Base-by-base conservation (phyloP, 1,139 yeast genomes). In the Blastobotrys proliferans region DNA sequence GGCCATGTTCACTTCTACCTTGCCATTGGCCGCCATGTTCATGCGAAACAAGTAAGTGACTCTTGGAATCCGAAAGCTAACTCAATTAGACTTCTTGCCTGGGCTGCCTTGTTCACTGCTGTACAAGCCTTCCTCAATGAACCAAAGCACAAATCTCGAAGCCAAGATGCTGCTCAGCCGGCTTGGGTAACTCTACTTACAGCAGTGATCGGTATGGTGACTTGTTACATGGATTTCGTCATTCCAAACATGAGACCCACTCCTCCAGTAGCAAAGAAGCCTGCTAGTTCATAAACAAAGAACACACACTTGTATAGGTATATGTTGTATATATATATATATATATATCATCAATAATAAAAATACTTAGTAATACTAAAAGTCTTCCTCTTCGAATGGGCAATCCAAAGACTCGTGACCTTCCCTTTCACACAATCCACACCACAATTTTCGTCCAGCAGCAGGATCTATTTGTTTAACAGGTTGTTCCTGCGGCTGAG, bases 381-480 rank as follows among this genome's bases (percentile, higher is more conserved):
- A 44, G 13, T 44, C 47, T 51, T 77, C 77, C 51, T 77, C 77
- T 55, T 84, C 95, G 57, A 76, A 86, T 0, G 97, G 97, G 65
- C 97, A 90, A 45, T 86, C 86, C 35, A 81, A 70, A 51, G 94
- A 82, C 45, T 79, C 83, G 58, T 90, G 97, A 1, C 97, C 97
- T 41, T 78, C 81, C 44, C 87, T 69, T 62, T 90, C 97, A 66
- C 97, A 90, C 41, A 87, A 70, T 0, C 95, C 95, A 66, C 97
- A 90, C 95, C 96, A 90, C 53, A 79, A 73, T 18, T 67, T 69
- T 39, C 87, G 73, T 1, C 96, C 96, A 1, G 77, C 77, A 4
- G 90, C 73, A 1, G 92, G 83, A 58, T 86, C 95, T 2, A 68
- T 57, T 28, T 29, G 32, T 19, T 69, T 69, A 1, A 49, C 40